Evolutionary conservation across 148 eudicot species (phyloP), one percentile per base, ranked within the genome.

Genomic region (Spergularia bocconei): DNA sequence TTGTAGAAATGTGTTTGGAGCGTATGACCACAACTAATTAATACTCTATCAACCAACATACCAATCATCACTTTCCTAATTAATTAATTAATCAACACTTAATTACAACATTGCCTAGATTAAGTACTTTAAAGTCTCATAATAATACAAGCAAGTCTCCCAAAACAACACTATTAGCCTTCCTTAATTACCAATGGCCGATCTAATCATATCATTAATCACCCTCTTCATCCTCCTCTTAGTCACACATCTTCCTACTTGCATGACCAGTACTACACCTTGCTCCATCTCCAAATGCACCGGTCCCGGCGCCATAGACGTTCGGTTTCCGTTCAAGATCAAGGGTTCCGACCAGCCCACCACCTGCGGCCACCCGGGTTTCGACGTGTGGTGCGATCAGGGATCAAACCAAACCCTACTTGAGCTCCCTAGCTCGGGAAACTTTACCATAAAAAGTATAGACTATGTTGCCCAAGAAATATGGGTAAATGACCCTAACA

Each of bases 391-490:
- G 0, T 81, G 84, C 52, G 72, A 81, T 67, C 25, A 1, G 14
- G 8, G 29, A 11, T 29, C 78, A 67, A 67, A 50, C 33, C 39
- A 72, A 15, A 21, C 71, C 55, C 44, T 72, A 1, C 7, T 81
- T 55, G 33, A 81, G 10, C 11, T 81, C 51, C 70, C 73, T 29
- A 44, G 25, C 8, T 44, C 60, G 8, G 84, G 84, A 48, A 48
- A 66, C 25, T 77, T 81, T 16, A 16, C 63, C 7, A 73, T 81
- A 16, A 52, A 72, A 44, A 72, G 58, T 21, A 77, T 81, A 23
- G 80, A 81, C 50, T 81, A 81, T 77, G 58, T 12, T 17, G 74
- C 74, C 4, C 80, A 81, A 52, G 77, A 77, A 53, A 53, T 81
- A 76, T 72, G 73, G 77, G 70, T 81, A 52, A 77, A 72, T 67